Evolutionary conservation across 73 alveolate species (phyloP), one percentile per base, ranked within the genome.

Genomic region (Paramecium primaurelia): DNA sequence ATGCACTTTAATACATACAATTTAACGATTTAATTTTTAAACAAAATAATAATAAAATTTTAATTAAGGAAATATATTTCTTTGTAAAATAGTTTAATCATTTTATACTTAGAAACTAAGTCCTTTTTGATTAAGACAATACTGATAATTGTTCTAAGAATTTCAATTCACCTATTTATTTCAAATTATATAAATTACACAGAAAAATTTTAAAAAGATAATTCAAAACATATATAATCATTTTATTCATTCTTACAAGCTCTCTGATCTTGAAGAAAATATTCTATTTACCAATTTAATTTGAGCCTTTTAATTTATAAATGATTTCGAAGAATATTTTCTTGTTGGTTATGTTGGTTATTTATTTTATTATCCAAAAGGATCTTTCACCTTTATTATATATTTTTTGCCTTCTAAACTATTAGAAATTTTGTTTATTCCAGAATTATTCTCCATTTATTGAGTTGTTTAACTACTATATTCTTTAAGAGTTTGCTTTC

Each of bases 231-330:
- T 25, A 54, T 54, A n/a, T 54, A 54, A 54, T 54, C 32, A 54
- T 18, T 54, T 54, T 54, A 28, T 28, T 64, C 84, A 64, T 20
- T 64, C 45, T 47, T 80, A 11, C 3, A 80, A 10, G 8, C 77
- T 44, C 14, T 80, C 91, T 44, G 91, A 80, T 36, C 91, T 42
- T 10, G 91, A 80, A 11, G 91, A 80, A 80, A 80, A 80, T 80
- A 80, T 80, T 80, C 91, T 22, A 49, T 80, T 64, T 3, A 80
- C 91, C n/a, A 80, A 20, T 42, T 49, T 80, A 22, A 28, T 45
- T 47, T 80, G 73, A 42, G 75, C 75, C 38, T 49, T 49, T 25
- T 49, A 11, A 12, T 80, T 40, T 10, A 80, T 4, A 22, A 80
- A 80, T 3, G 71, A 45, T 80, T 80, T 80, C 28, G 91, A 32